Conservation (phyloP, 2,329 filamentous ascomycete genomes). For the Penicillium sp. region DNA sequence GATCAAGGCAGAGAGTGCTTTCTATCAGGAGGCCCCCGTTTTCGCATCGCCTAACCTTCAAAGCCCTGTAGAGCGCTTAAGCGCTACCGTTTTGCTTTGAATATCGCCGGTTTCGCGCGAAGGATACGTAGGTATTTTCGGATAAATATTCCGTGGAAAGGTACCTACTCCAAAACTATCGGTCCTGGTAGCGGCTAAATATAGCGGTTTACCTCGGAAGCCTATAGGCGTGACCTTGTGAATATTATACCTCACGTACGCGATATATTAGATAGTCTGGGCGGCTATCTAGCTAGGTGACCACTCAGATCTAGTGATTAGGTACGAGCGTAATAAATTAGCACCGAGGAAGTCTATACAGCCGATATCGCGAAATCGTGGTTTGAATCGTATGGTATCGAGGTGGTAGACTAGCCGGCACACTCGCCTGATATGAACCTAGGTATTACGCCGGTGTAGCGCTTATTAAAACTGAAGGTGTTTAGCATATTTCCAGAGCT, state of each 20-base stretch:
- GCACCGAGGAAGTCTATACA: background rate
- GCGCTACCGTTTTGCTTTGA: background rate
- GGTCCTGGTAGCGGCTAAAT: background rate
- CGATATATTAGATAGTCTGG: slow-evolving; percentile 3
- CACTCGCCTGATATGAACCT: slow-evolving; percentile 6
- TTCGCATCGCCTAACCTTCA: slow-evolving; percentile 39
- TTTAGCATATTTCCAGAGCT: slow-evolving; percentile 4
- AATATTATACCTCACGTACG: background rate
- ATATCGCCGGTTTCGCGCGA: too few relatives aligned
- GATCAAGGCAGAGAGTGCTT: slow-evolving; percentile 14
- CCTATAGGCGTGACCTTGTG: background rate
- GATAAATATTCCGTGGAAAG: slow-evolving; percentile 2
- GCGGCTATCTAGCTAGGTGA: background rate
- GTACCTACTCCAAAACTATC: background rate
- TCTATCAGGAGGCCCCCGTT: slow-evolving; percentile 38
- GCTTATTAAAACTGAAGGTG: background rate
- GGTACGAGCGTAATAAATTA: background rate
- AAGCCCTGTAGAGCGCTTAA: too few relatives aligned
- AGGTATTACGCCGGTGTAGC: slow-evolving; percentile 1
- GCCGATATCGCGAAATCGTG: background rate
- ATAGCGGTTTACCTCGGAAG: background rate
- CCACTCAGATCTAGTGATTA: background rate
- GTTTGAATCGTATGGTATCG: slow-evolving; percentile 1
- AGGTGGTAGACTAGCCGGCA: background rate
- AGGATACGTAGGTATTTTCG: background rate